phyloP scores from a whole-genome alignment of 2,329 filamentous ascomycete species.

The Cytospora schulzeri region DNA sequence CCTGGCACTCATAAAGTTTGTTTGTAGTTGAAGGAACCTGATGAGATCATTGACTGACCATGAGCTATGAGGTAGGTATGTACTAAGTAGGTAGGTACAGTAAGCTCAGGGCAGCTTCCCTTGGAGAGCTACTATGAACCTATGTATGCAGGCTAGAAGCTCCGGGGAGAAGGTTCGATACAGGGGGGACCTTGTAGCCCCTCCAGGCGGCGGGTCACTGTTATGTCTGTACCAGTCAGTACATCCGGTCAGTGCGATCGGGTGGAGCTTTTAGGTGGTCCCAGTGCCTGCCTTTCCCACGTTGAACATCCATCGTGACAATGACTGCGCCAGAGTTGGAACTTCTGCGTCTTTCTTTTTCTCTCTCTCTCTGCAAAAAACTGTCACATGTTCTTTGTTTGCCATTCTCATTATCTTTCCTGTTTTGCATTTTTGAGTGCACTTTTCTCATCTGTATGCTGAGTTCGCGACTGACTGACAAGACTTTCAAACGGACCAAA shows the following conservation, averaged over 20 bases:
- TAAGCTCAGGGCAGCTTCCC: neutral
- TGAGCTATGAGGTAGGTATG: conserved; percentile 2
- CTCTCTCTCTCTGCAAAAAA: neutral
- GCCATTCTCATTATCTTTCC: neutral
- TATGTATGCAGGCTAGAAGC: conserved; percentile 2
- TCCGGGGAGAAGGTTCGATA: neutral
- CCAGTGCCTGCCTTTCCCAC: no score
- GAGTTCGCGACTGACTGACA: neutral
- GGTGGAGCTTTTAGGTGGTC: neutral
- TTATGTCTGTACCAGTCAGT: neutral
- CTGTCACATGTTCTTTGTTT: neutral
- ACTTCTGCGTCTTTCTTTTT: neutral
- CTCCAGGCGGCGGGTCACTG: neutral
- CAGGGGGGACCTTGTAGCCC: neutral
- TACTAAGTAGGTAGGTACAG: neutral
- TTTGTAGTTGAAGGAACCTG: no score
- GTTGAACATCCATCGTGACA: neutral
- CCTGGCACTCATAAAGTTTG: no score
- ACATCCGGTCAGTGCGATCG: neutral
- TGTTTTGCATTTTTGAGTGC: neutral
- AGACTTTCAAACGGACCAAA: no score
- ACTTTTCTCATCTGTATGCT: neutral
- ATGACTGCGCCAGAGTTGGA: neutral
- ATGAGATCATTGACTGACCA: conserved; percentile 1
- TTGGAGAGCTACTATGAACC: no score